These are phyloP conservation scores for Lyophyllum shimeji DNA, from an alignment of 768 basidiomycete species.

Conservation along the genomic window DNA sequence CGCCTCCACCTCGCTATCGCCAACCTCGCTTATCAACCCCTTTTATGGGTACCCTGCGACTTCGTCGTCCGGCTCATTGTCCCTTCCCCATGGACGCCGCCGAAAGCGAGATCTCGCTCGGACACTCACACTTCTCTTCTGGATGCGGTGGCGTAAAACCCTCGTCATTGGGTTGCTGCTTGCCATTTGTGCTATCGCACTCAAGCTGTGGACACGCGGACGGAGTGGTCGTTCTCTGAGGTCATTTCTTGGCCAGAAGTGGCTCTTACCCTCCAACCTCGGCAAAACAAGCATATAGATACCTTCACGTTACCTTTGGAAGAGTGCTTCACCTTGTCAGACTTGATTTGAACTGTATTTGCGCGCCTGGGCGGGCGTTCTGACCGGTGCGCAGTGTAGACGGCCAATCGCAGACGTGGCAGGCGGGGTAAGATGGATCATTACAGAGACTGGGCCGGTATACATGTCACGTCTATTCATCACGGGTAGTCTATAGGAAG, in stretches of 20 bases:
- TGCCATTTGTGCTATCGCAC: conserved; percentile 25
- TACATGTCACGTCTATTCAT: conserved; percentile 15
- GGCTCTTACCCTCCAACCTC: conserved; percentile 5
- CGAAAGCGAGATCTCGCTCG: conserved; percentile 66
- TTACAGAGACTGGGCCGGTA: conserved; percentile 12
- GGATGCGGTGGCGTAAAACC: conserved; percentile 60
- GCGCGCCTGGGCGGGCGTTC: not conserved
- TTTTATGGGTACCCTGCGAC: conserved; percentile 72
- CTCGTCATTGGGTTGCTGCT: conserved; percentile 35
- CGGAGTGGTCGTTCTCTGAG: conserved; percentile 12
- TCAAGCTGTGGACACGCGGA: conserved; percentile 26
- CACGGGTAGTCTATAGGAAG: conserved; percentile 47
- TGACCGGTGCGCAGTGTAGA: not conserved
- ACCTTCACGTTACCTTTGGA: not conserved
- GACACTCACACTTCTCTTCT: conserved; percentile 64
- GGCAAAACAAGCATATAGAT: conserved; percentile 5
- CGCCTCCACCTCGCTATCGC: conserved; percentile 31
- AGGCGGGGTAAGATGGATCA: conserved; percentile 5
- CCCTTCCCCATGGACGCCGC: conserved; percentile 59
- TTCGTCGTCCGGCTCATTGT: conserved; percentile 32
- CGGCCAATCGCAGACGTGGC: not conserved
- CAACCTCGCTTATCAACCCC: conserved; percentile 66
- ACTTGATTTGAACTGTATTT: not conserved
- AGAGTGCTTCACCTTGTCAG: conserved; percentile 10
- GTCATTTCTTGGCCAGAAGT: conserved; percentile 3